Base-by-base conservation (phyloP, 768 basidiomycete species). In the Candolleomyces eurysporus region DNA sequence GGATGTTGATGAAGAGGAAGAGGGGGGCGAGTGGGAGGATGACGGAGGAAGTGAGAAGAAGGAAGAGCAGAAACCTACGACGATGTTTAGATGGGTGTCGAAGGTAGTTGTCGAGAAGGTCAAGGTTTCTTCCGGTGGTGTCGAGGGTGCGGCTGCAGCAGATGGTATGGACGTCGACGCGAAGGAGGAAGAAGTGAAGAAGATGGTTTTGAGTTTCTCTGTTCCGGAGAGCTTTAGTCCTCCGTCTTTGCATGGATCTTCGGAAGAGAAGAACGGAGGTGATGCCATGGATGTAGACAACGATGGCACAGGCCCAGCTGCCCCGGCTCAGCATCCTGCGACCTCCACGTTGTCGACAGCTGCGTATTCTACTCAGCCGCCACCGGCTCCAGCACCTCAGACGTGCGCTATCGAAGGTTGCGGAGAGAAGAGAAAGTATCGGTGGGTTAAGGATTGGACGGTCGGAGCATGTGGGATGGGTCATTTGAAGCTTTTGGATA, bases 391-490 rank as follows among this genome's bases (percentile, higher is more conserved):
- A 26, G 26, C 4, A 26, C 26, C 26, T 26, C 26, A 72, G 0
- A 58, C 69, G 1, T 91, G 90, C 62, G 84, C 84, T 39, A 80
- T 88, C 0, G 73, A 72, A 3, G 89, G 89, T 8, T 91, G 90
- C 63, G 72, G 72, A 4, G 75, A 73, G 39, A 69, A 67, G 17
- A 75, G 88, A 63, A 89, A 88, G 66, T 92, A 92, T 66, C 79
- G 87, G 39, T 76, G 89, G 5, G 86, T 88, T 21, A 81, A 74
- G 58, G 83, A 90, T 64, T 88, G 82, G 80, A 75, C 79, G 19
- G 76, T 72, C 57, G 89, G 87, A 2, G 87, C 86, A 2, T 92
- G 90, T 69, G 89, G 87, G 16, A 83, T 90, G 69, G 71, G 68
- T 1, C 89, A 91, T 73, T 74, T 91, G 66, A 86, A 84, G 63